phyloP scores from a whole-genome alignment of 176 grass and related monocot genomes.

The Cenchrus purpureus region DNA sequence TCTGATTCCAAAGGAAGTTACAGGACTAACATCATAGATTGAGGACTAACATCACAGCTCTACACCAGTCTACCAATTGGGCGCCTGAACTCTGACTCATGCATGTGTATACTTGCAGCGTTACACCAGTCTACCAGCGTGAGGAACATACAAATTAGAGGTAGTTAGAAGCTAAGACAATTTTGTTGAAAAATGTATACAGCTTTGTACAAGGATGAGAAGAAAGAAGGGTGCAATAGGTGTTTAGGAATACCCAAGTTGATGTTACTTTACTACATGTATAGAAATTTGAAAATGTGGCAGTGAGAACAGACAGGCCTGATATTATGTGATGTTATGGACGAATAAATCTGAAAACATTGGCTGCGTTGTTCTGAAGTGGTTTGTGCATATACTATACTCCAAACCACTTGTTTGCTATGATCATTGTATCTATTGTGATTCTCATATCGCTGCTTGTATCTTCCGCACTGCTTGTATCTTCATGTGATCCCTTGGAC shows the following conservation, averaged over 20 bases:
- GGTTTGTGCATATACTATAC: neutral
- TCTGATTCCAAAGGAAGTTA: constrained; percentile 76
- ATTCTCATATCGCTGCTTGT: neutral
- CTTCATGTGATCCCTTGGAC: constrained; percentile 84
- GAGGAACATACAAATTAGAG: constrained; percentile 18
- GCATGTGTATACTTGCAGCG: constrained; percentile 24
- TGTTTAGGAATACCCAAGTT: constrained; percentile 25
- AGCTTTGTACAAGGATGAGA: constrained; percentile 23
- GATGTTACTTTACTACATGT: neutral
- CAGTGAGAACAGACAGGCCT: neutral
- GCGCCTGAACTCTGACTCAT: neutral
- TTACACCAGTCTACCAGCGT: neutral
- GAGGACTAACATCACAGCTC: neutral
- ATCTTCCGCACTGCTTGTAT: constrained; percentile 11
- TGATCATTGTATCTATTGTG: too few relatives aligned
- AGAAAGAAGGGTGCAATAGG: constrained; percentile 18
- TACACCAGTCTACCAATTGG: too few relatives aligned
- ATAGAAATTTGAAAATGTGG: constrained; percentile 21
- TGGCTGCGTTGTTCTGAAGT: neutral
- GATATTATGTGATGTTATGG: neutral
- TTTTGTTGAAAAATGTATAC: constrained; percentile 39
- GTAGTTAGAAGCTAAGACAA: constrained; percentile 29
- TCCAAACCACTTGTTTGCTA: neutral
- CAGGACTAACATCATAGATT: constrained; percentile 54
- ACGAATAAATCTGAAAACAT: neutral